Percentiles rank a stretch among this genome's conserved stretches.
Conservation (phyloP, 2,329 filamentous ascomycete species). For the Plectosphaerella plurivora region DNA sequence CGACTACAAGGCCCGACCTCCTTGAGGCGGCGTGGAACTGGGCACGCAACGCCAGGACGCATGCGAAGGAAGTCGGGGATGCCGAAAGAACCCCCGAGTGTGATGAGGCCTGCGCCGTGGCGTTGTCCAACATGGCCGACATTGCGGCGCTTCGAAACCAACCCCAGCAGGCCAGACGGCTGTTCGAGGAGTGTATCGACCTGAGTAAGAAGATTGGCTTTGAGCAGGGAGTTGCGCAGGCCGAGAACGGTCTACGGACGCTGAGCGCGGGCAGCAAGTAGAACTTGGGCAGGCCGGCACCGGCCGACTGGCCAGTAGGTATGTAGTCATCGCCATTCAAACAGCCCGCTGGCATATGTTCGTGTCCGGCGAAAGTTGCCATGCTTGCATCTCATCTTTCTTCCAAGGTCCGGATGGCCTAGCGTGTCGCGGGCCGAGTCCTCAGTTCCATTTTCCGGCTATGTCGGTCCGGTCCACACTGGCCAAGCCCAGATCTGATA, state of each 20-base stretch:
- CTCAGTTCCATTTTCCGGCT: too few relatives aligned
- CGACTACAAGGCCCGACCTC: slow-evolving; percentile 51
- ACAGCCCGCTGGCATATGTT: background rate
- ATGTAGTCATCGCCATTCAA: background rate
- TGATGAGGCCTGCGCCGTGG: slow-evolving; percentile 75
- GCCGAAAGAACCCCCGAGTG: slow-evolving; percentile 72
- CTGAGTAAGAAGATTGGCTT: slow-evolving; percentile 54
- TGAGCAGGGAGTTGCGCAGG: slow-evolving; percentile 44
- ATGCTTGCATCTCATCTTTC: background rate
- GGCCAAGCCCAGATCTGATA: too few relatives aligned
- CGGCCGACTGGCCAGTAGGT: background rate
- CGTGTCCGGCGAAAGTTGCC: too few relatives aligned
- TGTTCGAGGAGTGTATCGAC: slow-evolving; percentile 64
- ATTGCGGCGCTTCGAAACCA: slow-evolving; percentile 73
- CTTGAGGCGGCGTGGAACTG: slow-evolving; percentile 70
- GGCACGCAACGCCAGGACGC: slow-evolving; percentile 70
- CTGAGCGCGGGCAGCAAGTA: slow-evolving; percentile 1
- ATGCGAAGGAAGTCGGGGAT: slow-evolving; percentile 61
- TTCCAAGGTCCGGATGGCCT: background rate
- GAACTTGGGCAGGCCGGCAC: background rate
- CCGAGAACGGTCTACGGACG: slow-evolving; percentile 41
- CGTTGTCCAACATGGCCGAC: slow-evolving; percentile 82
- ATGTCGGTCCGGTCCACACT: too few relatives aligned
- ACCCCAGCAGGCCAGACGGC: slow-evolving; percentile 56
- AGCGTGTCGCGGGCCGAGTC: background rate